Conservation (phyloP, 495 filamentous ascomycete species). For the Bryoglossum gracile region DNA sequence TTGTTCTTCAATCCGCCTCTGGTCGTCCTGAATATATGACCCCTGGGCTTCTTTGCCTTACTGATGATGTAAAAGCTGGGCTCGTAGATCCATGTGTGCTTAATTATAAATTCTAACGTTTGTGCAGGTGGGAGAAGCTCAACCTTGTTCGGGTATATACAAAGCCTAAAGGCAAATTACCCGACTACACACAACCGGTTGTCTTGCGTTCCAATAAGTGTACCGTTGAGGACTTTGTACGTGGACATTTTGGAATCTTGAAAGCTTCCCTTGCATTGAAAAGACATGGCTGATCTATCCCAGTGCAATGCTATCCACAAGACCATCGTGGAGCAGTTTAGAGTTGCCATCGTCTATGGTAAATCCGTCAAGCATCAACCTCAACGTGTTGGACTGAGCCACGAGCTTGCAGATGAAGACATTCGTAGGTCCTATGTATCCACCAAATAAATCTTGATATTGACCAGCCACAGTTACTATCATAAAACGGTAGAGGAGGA, state of each 20-base stretch:
- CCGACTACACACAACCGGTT: conserved; percentile 88
- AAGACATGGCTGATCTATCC: not conserved
- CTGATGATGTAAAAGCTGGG: too few relatives aligned
- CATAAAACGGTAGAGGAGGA: conserved; percentile 69
- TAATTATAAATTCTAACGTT: conserved; percentile 19
- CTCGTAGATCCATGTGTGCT: too few relatives aligned
- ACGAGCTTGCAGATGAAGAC: conserved; percentile 93
- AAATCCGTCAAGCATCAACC: conserved; percentile 98
- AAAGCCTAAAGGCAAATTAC: conserved; percentile 91
- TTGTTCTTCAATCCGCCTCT: too few relatives aligned
- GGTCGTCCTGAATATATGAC: not conserved
- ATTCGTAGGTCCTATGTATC: conserved; percentile 63
- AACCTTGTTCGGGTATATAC: conserved; percentile 90
- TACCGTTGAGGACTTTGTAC: conserved; percentile 94
- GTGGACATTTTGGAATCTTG: conserved; percentile 33
- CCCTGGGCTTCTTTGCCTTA: too few relatives aligned
- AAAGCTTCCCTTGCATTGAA: too few relatives aligned
- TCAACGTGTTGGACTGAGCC: conserved; percentile 84
- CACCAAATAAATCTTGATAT: conserved; percentile 5
- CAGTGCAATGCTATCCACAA: conserved; percentile 97
- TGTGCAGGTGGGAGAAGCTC: conserved; percentile 78
- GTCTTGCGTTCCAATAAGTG: conserved; percentile 75
- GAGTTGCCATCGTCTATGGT: conserved; percentile 90
- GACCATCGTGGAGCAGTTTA: conserved; percentile 93
- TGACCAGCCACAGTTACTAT: conserved; percentile 69